Evolutionary conservation across 257 asterid species (phyloP), one percentile per base, ranked within the genome.

Genomic region (Nemophila menziesii): DNA sequence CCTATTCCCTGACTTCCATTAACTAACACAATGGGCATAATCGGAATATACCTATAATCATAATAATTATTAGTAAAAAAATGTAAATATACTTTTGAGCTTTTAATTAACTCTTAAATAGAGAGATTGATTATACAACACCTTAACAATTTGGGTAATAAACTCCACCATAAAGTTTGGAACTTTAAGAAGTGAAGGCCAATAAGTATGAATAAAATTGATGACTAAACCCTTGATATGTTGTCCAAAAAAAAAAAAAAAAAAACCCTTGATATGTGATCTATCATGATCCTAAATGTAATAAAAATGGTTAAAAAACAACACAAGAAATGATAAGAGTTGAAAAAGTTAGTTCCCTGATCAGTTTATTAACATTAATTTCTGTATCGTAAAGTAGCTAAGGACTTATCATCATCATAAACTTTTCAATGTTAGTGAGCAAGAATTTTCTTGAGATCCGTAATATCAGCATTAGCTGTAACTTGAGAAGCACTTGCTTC

Each of bases 281-380:
- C 99, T 96, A 69, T 90, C 99, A 56, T 90, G 94, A 65, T 90
- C 99, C 98, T 89, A 82, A n/a, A n/a, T n/a, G n/a, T n/a, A n/a
- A n/a, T n/a, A n/a, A 43, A 0, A 33, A 22, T 29, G n/a, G 33
- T 43, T 26, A 17, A 24, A 9, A 22, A 11, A 15, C 13, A 13
- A 18, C 3, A 19, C 36, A n/a, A n/a, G n/a, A n/a, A n/a, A n/a
- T n/a, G n/a, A n/a, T n/a, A n/a, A n/a, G n/a, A 29, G 33, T 26
- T 5, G 4, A 29, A 29, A 2, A 29, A 29, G 36, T n/a, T n/a
- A n/a, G n/a, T n/a, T n/a, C n/a, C 99, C 96, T 90, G 99, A 69
- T 90, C 99, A 15, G 99, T n/a, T 90, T 96, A 90, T 85, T 66
- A 90, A 81, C 99, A 90, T 90, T 69, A 85, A 60, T 38, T 81